These are phyloP conservation scores for Dactylella cylindrospora DNA, from an alignment of 2,329 filamentous ascomycete species.

Conservation along the genomic window DNA sequence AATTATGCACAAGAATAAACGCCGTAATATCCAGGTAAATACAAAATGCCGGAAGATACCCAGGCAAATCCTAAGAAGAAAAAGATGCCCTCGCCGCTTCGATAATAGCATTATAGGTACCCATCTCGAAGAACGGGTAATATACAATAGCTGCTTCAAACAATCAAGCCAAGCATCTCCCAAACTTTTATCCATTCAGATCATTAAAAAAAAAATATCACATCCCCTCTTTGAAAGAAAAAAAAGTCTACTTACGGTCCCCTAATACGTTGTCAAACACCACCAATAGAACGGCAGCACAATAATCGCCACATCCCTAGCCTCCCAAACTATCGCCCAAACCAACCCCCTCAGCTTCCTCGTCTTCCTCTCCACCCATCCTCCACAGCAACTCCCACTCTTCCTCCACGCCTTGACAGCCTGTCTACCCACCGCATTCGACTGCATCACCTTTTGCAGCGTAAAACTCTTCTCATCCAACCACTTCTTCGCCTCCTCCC, in stretches of 20 bases:
- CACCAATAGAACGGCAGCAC: constrained; percentile 35
- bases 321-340: constrained; percentile 25
- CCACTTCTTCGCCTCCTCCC: constrained; percentile 39
- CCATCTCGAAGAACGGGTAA: too few relatives aligned
- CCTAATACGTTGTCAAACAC: constrained; percentile 28
- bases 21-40: not conserved
- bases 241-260: too few relatives aligned
- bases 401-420: constrained; percentile 36
- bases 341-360: constrained; percentile 1
- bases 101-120: too few relatives aligned
- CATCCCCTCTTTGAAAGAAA: too few relatives aligned
- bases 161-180: not conserved
- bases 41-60: not conserved
- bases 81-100: not conserved
- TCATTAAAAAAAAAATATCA: constrained; percentile 11
- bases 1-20: too few relatives aligned
- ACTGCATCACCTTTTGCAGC: constrained; percentile 38
- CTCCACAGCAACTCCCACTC: constrained; percentile 12
- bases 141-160: too few relatives aligned
- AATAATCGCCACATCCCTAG: constrained; percentile 16
- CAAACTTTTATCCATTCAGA: not conserved
- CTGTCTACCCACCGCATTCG: constrained; percentile 23
- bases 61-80: not conserved
- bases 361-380: constrained; percentile 30
- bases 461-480: constrained; percentile 40